These are phyloP conservation scores for Gossypium schwendimanii DNA, from an alignment of 441 rosid genomes.

Conservation along the genomic window DNA sequence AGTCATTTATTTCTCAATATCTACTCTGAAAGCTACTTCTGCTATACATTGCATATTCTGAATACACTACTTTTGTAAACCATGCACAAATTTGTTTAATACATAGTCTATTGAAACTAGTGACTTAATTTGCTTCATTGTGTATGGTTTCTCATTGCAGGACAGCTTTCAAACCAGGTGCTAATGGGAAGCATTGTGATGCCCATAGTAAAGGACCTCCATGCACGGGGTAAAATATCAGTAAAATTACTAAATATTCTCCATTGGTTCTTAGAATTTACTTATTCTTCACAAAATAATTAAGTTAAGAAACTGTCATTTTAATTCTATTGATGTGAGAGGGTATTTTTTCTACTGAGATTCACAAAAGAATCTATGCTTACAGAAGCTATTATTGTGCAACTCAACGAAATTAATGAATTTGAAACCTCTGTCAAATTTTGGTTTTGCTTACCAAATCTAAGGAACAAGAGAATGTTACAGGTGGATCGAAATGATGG, in stretches of 20 bases:
- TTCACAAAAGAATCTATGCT: neutral
- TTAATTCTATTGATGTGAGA: neutral
- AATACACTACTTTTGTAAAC: neutral
- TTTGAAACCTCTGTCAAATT: neutral
- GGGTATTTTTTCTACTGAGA: neutral
- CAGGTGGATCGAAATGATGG: constrained; percentile 84
- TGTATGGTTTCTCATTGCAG: constrained; percentile 24
- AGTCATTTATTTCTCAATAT: neutral
- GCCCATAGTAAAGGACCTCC: constrained; percentile 50
- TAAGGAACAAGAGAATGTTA: constrained; percentile 6
- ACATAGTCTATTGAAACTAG: neutral
- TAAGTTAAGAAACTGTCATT: neutral
- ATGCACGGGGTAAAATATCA: constrained; percentile 50
- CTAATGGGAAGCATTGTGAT: constrained; percentile 33
- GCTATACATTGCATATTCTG: neutral
- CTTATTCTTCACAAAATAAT: neutral
- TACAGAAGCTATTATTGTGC: neutral
- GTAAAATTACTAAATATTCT: neutral
- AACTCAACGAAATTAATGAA: neutral
- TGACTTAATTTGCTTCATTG: constrained; percentile 1
- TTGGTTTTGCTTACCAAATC: neutral
- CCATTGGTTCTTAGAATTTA: neutral
- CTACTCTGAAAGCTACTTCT: neutral
- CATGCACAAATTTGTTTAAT: neutral
- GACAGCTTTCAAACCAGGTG: constrained; percentile 45